Base-by-base conservation (phyloP, 306 rosid species). In the Malus fusca region DNA sequence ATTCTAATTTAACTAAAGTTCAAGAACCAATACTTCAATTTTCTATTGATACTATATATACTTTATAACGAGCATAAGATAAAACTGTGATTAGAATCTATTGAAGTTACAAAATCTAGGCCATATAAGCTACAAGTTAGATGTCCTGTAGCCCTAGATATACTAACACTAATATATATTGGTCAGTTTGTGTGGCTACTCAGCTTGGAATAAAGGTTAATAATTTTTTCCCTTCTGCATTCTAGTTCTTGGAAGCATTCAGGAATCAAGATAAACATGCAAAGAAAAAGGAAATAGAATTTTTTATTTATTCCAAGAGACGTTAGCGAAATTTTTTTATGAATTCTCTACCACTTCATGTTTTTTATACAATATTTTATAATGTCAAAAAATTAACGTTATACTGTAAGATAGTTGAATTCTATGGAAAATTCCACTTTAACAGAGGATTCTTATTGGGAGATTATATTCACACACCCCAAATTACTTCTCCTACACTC, bases 201-300 rank as follows among this genome's bases (percentile, higher is more conserved):
- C 42, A 25, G 58, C 1, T 17, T 48, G 6, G n/a, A 37, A 59
- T 11, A 61, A 69, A 69, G 40, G 52, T 19, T n/a, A 7, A 13
- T 68, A 48, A 53, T 81, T 69, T 74, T 70, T 68, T 80, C 68
- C 58, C 11, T 72, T 58, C 61, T 73, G 71, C 69, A 79, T 78
- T 84, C 51, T 80, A 79, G 79, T 82, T 71, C 72, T 80, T 80
- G 84, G 85, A 91, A 84, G 88, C 80, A 82, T 68, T 76, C 81
- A 7, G 42, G 42, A 37, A 37, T 37, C 2, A 79, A 25, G 58
- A 23, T 35, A 31, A 64, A 33, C 43, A 30, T 31, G 40, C 3
- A 72, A 56, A 23, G 14, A n/a, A 14, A 55, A 52, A 35, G 40
- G 5, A 17, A 8, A 75, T 43, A 79, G 37, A 74, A 19, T 80